A percentile compares a stretch with the other conserved stretches of the same genome.
These are phyloP conservation scores for Elsinoe batatas DNA, from an alignment of 2,329 filamentous ascomycete genomes.

Conservation along the genomic window DNA sequence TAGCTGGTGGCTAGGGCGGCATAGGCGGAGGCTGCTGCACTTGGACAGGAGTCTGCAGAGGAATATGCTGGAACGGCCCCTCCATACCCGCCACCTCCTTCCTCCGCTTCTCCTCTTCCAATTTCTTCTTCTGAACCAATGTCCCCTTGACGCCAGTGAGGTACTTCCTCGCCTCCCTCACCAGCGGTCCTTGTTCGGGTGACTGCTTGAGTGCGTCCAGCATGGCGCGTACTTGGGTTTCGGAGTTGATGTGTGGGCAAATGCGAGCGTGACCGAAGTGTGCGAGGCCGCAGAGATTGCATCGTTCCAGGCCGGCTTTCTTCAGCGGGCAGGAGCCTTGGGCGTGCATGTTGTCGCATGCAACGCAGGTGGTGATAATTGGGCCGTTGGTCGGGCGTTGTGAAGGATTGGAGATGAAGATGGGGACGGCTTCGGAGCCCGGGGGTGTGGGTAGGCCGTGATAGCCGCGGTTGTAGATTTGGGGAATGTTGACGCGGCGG, in stretches of 20 bases:
- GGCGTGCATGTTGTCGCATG: conserved; percentile 46
- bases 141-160: conserved; percentile 47
- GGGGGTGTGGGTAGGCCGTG: conserved; percentile 12
- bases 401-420: background rate
- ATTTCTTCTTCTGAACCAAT: conserved; percentile 45
- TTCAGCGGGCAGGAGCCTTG: conserved; percentile 53
- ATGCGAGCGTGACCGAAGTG: conserved; percentile 47
- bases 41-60: background rate
- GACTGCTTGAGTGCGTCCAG: conserved; percentile 52
- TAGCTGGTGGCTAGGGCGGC: background rate
- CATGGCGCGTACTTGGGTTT: conserved; percentile 54
- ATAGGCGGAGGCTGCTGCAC: background rate
- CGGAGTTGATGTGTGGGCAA: conserved; percentile 54
- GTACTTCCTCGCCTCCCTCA: conserved; percentile 48
- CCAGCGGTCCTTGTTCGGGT: conserved; percentile 44
- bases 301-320: conserved; percentile 49
- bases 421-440: conserved; percentile 1
- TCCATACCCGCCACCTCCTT: conserved; percentile 16
- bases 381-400: conserved; percentile 16
- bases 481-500: conserved; percentile 17
- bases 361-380: conserved; percentile 36
- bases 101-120: conserved; percentile 24
- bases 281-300: conserved; percentile 54
- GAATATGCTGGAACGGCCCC: background rate
- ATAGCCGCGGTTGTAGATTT: conserved; percentile 13